A percentile compares a stretch with the other conserved stretches of the same genome.
Conservation (phyloP, 805 yeast genomes). For the Lipomyces orientalis region DNA sequence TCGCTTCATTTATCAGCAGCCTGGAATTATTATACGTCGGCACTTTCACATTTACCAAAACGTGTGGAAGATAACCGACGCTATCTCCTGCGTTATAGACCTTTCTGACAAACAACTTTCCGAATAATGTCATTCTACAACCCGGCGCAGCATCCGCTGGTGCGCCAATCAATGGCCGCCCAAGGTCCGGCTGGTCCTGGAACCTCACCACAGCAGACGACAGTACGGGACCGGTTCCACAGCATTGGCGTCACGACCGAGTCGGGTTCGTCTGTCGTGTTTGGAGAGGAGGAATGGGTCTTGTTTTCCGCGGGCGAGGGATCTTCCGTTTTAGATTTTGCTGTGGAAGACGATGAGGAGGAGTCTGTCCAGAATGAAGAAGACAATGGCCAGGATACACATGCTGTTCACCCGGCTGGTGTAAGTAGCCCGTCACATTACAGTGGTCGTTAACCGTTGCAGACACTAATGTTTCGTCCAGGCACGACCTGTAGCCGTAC, state of each 20-base stretch:
- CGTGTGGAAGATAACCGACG: not conserved
- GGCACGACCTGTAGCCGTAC: slow-evolving; percentile 1
- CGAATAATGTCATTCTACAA: slow-evolving; percentile 29
- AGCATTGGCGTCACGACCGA: slow-evolving; percentile 12
- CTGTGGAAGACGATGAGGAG: slow-evolving; percentile 28
- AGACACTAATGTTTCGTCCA: slow-evolving; percentile 7
- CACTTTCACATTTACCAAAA: not conserved
- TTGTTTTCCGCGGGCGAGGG: slow-evolving; percentile 45
- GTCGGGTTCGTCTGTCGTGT: slow-evolving; percentile 4
- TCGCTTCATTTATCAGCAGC: not conserved
- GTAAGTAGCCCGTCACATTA: not conserved
- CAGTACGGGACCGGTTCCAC: not conserved
- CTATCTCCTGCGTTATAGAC: not conserved
- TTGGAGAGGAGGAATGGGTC: slow-evolving; percentile 47
- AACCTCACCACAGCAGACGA: not conserved
- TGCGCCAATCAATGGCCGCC: slow-evolving; percentile 21
- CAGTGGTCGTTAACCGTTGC: not conserved
- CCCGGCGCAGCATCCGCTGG: slow-evolving; percentile 34
- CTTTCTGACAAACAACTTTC: not conserved
- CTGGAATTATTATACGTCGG: not conserved
- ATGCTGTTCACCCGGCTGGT: slow-evolving; percentile 5
- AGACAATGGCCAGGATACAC: slow-evolving; percentile 15
- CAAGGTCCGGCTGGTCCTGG: not conserved
- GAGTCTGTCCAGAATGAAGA: slow-evolving; percentile 28
- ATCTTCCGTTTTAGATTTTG: slow-evolving; percentile 22